Base-by-base conservation (phyloP, 176 grass and related monocot species). In the Raddia guianensis region DNA sequence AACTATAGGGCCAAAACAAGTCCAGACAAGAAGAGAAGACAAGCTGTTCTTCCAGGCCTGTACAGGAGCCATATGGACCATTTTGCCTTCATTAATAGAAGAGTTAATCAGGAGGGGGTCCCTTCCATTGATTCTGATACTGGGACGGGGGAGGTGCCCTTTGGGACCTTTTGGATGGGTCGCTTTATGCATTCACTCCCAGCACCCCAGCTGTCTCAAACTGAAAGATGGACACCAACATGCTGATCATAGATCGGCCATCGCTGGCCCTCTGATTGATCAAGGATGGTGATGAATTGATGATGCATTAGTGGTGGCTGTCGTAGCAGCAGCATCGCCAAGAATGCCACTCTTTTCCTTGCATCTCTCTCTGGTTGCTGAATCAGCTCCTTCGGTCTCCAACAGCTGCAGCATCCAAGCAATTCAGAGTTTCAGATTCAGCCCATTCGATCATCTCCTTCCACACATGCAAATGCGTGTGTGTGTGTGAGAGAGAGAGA, bases 111-210 rank as follows among this genome's bases (percentile, higher is more conserved):
- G 19, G 33, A 72, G 47, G 47, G 85, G 78, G 44, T 12, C 71
- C 63, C 19, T 78, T 49, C 4, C 73, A 37, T 65, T 65, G 43
- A 66, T 73, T 47, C 37, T 40, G 66, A n/a, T 57, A 85, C 37
- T 35, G 57, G 40, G 76, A 58, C 66, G 83, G 60, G 57, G 19
- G 47, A 5, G 33, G 33, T 13, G 37, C 58, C 48, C 3, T 58
- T 58, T 43, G 32, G 58, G 53, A 9, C 72, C 54, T 70, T 87
- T 87, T 63, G 5, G 13, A 63, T 47, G 35, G 20, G 65, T 82
- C 85, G 79, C 85, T 82, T 82, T 71, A 70, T 54, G 56, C 85
- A 82, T 82, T 87, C 72, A 70, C 45, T 68, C 53, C 40, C 44
- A 32, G 21, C 1, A 15, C 9, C 62, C 63, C 60, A 80, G 76